Evolutionary conservation across 352 stramenopile species (phyloP), one percentile per base, ranked within the genome.

Genomic region (Peronospora belbahrii): DNA sequence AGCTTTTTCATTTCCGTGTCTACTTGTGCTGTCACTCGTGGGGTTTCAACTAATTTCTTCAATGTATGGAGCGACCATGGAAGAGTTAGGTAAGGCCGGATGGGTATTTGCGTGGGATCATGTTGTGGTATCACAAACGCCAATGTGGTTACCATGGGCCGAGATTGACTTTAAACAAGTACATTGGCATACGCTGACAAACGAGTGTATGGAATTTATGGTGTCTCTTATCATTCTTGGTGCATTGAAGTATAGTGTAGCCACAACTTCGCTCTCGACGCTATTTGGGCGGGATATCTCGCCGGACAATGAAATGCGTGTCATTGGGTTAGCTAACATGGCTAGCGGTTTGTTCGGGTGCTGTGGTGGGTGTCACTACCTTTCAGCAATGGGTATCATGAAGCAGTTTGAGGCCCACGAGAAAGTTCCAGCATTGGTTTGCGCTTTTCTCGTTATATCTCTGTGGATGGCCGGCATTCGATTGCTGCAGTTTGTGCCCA

Each of bases 341-440:
- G 48, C 67, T 1, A 85, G 66, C 23, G 80, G 80, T 0, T 32
- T 77, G 7, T 42, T 88, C 3, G 80, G 80, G 2, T 87, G 77
- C 43, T 86, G 72, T 36, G 80, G 77, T 2, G 80, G 80, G 0
- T 88, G 77, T 32, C 80, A 89, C 41, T 91, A 91, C 43, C 49
- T 91, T 0, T 88, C 76, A 0, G 80, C 80, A 0, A 91, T 91
- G 76, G 77, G 74, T 0, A 88, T 91, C 39, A 85, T 91, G 71
- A 83, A 85, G 46, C 79, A 88, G 42, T 88, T 91, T 40, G 70
- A 86, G 6, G 80, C 77, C 3, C 77, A 91, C 30, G 77, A 88
- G 15, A 80, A 78, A 39, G 62, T 86, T 0, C 80, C 80, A n/a
- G 80, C 79, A 8, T 42, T 89, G 2, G 70, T 91, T 2, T 88